Percentiles rank a stretch among this genome's conserved stretches.
These are phyloP conservation scores for Anisodus tanguticus DNA, from an alignment of 257 asterid genomes.

Conservation along the genomic window DNA sequence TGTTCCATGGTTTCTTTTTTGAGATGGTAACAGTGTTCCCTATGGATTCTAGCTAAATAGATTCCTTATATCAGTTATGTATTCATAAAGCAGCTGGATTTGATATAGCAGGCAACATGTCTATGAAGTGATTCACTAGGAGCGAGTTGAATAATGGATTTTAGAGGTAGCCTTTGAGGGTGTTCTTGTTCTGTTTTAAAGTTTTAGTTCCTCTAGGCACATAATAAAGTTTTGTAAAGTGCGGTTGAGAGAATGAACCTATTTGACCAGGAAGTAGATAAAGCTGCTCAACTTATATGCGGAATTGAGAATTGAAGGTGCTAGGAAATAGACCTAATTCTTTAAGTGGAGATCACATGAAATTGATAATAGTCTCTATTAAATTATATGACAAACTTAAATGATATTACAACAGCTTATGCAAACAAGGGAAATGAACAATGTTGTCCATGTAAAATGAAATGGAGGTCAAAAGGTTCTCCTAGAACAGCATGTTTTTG, in stretches of 20 bases:
- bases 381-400: background rate
- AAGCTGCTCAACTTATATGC: background rate
- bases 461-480: constrained; percentile 6
- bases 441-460: background rate
- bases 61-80: background rate
- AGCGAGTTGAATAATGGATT: constrained; percentile 12
- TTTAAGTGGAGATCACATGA: background rate
- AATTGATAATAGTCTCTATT: background rate
- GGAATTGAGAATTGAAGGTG: background rate
- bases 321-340: background rate
- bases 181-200: background rate
- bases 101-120: background rate
- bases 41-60: background rate
- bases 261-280: constrained; percentile 3
- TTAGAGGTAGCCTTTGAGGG: background rate
- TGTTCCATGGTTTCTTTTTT: background rate
- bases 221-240: background rate
- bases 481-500: background rate
- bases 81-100: background rate
- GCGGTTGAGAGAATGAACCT: background rate
- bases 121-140: constrained; percentile 4
- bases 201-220: background rate
- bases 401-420: background rate
- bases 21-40: background rate
- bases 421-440: background rate